Evolutionary conservation across 352 stramenopile genomes (phyloP).

Genomic region (Lagenidium sp.): DNA sequence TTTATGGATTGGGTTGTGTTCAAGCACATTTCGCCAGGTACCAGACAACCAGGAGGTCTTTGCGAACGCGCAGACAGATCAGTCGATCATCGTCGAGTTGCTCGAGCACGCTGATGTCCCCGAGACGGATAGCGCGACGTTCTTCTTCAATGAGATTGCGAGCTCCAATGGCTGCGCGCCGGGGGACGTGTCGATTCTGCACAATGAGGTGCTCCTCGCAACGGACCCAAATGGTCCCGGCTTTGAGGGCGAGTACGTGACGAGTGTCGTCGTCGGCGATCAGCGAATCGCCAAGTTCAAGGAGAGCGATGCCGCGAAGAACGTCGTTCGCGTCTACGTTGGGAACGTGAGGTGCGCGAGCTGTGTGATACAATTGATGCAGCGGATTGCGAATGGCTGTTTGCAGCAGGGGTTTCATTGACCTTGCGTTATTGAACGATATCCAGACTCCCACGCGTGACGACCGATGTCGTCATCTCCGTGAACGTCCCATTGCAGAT

Average conservation of each 20-base stretch:
- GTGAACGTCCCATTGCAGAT: conserved; percentile 71
- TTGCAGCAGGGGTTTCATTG: background rate
- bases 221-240: conserved; percentile 11
- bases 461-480: conserved; percentile 77
- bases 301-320: conserved; percentile 70
- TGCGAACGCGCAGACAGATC: conserved; percentile 66
- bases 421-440: no score
- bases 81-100: conserved; percentile 79
- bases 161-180: conserved; percentile 64
- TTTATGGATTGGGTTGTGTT: no score
- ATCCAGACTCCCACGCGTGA: conserved; percentile 53
- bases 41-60: conserved; percentile 87
- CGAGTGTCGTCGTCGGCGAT: conserved; percentile 56
- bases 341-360: conserved; percentile 43
- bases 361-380: background rate
- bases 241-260: conserved; percentile 27
- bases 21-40: conserved; percentile 75
- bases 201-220: conserved; percentile 22
- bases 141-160: conserved; percentile 83
- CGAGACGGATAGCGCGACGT: conserved; percentile 41
- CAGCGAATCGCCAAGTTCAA: conserved; percentile 84
- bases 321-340: conserved; percentile 78
- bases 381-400: background rate
- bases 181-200: conserved; percentile 38
- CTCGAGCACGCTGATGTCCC: conserved; percentile 45